A percentile compares a stretch with the other conserved stretches of the same genome.
Conservation (phyloP, 2,329 filamentous ascomycete species). For the Sporothrix brasiliensis region DNA sequence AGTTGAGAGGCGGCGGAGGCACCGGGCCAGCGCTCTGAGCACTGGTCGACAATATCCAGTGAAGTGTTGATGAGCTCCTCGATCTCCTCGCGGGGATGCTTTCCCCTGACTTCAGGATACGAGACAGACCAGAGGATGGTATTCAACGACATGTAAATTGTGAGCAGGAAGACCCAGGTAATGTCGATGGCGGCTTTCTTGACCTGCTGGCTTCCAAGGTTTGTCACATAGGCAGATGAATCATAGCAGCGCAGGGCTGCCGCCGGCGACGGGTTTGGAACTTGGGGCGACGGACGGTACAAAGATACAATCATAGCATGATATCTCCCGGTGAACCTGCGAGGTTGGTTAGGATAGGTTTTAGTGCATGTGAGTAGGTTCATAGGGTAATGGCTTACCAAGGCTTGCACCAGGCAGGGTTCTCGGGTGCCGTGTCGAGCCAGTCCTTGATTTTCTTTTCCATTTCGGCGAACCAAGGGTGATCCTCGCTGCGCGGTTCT, state of each 20-base stretch:
- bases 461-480: constrained; percentile 87
- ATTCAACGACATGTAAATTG: constrained; percentile 89
- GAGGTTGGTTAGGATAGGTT: constrained; percentile 27
- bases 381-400: constrained; percentile 63
- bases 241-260: constrained; percentile 83
- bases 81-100: constrained; percentile 73
- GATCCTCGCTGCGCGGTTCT: constrained; percentile 74
- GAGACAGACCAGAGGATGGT: constrained; percentile 90
- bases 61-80: constrained; percentile 73
- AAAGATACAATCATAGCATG: constrained; percentile 89
- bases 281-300: constrained; percentile 87
- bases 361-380: constrained; percentile 1
- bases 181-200: constrained; percentile 75
- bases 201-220: constrained; percentile 78
- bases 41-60: constrained; percentile 76
- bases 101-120: constrained; percentile 77
- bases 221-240: constrained; percentile 78
- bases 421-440: constrained; percentile 74
- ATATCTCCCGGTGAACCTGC: constrained; percentile 68
- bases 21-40: constrained; percentile 88
- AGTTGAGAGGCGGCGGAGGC: constrained; percentile 81
- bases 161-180: constrained; percentile 90
- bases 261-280: constrained; percentile 78
- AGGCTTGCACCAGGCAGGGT: constrained; percentile 70
- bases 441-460: constrained; percentile 76